phyloP scores from a whole-genome alignment of 495 filamentous ascomycete species.

The Penicillium egyptiacum region DNA sequence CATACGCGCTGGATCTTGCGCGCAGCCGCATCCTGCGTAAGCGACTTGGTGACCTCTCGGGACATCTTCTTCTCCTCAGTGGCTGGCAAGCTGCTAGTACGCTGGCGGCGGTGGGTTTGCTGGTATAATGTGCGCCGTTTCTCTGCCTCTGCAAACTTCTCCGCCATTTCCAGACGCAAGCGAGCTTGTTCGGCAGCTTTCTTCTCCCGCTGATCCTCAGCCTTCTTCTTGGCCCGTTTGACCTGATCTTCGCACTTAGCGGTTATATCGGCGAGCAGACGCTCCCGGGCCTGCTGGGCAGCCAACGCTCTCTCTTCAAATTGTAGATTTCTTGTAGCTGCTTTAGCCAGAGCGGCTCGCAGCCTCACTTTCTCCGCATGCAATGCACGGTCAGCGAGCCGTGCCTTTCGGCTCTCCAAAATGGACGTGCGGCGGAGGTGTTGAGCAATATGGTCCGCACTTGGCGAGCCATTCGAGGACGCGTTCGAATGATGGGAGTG shows the following conservation, averaged over 20 bases:
- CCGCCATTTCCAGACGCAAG: constrained; percentile 77
- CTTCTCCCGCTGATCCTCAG: constrained; percentile 87
- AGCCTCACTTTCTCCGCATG: constrained; percentile 97
- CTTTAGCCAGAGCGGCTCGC: constrained; percentile 81
- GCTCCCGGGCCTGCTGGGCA: constrained; percentile 88
- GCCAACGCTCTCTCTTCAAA: constrained; percentile 83
- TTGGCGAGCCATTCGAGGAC: constrained; percentile 61
- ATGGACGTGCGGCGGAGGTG: constrained; percentile 90
- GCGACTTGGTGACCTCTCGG: constrained; percentile 37
- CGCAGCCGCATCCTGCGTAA: constrained; percentile 67
- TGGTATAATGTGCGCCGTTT: constrained; percentile 59
- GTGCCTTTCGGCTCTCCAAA: constrained; percentile 87
- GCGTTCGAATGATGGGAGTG: constrained; percentile 71
- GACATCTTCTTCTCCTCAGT: constrained; percentile 56
- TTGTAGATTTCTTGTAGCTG: constrained; percentile 60
- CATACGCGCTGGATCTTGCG: constrained; percentile 75
- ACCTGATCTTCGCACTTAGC: constrained; percentile 95
- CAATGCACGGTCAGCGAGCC: constrained; percentile 87
- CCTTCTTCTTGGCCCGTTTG: constrained; percentile 86
- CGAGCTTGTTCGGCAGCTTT: constrained; percentile 82
- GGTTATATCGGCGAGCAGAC: constrained; percentile 87
- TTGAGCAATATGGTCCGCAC: constrained; percentile 82
- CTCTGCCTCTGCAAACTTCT: constrained; percentile 85
- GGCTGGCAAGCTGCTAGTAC: constrained; percentile 62
- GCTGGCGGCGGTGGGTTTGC: constrained; percentile 58